Base-by-base conservation (phyloP, 2,329 filamentous ascomycete species). In the Truncatella angustata region DNA sequence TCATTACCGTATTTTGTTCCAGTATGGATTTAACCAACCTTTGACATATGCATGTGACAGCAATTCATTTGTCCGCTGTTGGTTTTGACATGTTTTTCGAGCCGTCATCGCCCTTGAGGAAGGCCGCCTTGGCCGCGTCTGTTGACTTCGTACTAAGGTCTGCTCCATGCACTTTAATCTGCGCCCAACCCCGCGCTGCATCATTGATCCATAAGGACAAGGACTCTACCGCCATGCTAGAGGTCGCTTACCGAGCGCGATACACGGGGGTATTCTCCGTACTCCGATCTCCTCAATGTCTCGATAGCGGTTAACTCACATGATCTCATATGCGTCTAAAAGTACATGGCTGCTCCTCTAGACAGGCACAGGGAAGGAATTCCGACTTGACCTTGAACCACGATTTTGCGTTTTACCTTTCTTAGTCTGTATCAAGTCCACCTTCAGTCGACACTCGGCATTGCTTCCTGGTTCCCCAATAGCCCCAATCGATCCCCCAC, bases 371-470 rank as follows among this genome's bases (percentile, higher is more conserved):
- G n/a, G 10, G 12, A 9, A 11, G 11, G 9, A 40, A 10, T 10
- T 12, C 9, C 24, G 16, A 40, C 6, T 21, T 21, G 37, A 14
- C 32, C 16, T 35, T 35, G 28, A 32, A 34, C 20, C n/a, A 16
- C 37, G 30, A 39, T 49, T 23, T 23, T 23, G 16, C 21, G 4
- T 14, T 49, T 39, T 42, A 23, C 45, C 30, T 53, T 16, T 42
- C 20, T 51, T 51, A 51, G 49, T 32, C 39, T 51, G 40, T 36
- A 51, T 44, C 47, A 50, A 18, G 32, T 12, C 35, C 26, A 36
- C 23, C n/a, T 23, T 24, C 21, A 16, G 6, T 10, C 24, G 32
- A 12, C 5, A 34, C 44, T 34, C 24, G 20, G 11, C 28, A 28
- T 12, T 20, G n/a, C 28, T 34, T 47, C 16, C 44, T 12, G 44